Conservation (phyloP, 139 green algal genomes). For the Tetraselmis striata region DNA sequence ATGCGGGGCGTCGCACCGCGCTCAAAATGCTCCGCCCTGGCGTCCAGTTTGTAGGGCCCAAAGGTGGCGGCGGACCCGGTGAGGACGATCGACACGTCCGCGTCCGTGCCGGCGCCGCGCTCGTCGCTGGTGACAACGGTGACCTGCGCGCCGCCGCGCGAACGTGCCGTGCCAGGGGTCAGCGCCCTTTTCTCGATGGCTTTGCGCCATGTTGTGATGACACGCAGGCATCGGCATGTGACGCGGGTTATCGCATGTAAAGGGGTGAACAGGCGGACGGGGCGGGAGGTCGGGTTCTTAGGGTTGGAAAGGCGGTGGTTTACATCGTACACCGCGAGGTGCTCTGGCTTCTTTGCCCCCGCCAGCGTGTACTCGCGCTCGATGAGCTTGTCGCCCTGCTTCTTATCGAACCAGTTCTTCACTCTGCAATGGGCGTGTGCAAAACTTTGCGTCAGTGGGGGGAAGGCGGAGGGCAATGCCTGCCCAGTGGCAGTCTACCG, state of each 20-base stretch:
- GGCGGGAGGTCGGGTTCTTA: too few relatives aligned
- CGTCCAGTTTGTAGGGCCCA: slow-evolving; percentile 32
- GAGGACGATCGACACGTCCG: slow-evolving; percentile 38
- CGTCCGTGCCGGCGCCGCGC: slow-evolving; percentile 39
- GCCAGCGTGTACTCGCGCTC: not conserved
- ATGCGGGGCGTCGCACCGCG: slow-evolving; percentile 14
- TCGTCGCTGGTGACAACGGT: slow-evolving; percentile 31
- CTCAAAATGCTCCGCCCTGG: slow-evolving; percentile 50
- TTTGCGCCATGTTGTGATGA: too few relatives aligned
- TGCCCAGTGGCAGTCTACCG: too few relatives aligned
- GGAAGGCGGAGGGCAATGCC: too few relatives aligned
- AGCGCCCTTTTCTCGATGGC: too few relatives aligned
- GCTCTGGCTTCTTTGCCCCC: not conserved
- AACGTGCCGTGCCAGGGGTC: too few relatives aligned
- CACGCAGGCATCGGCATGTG: too few relatives aligned
- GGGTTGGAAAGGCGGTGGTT: too few relatives aligned
- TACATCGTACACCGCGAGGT: not conserved
- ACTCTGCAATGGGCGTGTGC: too few relatives aligned
- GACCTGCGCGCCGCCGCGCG: not conserved
- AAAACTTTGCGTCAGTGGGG: too few relatives aligned
- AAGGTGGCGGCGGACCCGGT: slow-evolving; percentile 42
- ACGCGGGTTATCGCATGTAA: too few relatives aligned
- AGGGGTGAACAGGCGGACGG: too few relatives aligned
- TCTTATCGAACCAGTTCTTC: not conserved
- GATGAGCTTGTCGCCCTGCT: not conserved